Percentiles rank a stretch among this genome's conserved stretches.
Conservation (phyloP, 2,329 filamentous ascomycete species). For the Sordariomycetes sp. region DNA sequence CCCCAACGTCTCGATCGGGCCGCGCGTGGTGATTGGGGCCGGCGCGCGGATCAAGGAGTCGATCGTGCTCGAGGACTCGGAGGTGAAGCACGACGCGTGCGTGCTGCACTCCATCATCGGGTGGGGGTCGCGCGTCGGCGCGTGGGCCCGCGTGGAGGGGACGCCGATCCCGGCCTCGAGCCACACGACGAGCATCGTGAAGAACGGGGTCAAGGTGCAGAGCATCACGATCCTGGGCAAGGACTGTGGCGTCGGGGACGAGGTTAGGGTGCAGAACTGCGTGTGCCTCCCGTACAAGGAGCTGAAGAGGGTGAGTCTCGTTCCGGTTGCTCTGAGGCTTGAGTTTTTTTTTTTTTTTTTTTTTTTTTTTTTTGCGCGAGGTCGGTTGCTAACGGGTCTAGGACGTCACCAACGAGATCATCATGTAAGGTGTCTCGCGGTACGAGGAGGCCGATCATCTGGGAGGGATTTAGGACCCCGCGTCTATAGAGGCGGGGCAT, state of each 20-base stretch:
- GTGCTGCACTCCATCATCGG: constrained; percentile 93
- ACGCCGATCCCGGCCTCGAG: constrained; percentile 77
- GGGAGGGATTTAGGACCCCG: neutral
- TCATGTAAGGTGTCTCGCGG: constrained; percentile 53
- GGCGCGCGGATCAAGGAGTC: constrained; percentile 91
- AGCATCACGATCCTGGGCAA: constrained; percentile 96
- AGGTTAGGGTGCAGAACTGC: constrained; percentile 94
- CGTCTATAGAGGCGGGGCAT: neutral
- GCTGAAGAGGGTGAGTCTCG: constrained; percentile 53
- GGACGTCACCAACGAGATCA: constrained; percentile 79
- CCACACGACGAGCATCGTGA: constrained; percentile 88
- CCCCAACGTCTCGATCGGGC: constrained; percentile 90
- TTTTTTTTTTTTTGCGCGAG: constrained; percentile 34
- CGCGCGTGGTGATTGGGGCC: constrained; percentile 71
- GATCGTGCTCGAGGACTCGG: constrained; percentile 86
- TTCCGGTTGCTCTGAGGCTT: neutral
- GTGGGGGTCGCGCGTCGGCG: constrained; percentile 89
- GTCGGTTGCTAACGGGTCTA: constrained; percentile 12
- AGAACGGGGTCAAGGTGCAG: constrained; percentile 97
- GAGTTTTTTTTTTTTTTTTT: too few relatives aligned
- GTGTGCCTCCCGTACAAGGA: constrained; percentile 97
- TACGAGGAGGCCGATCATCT: neutral
- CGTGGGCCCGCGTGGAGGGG: constrained; percentile 97
- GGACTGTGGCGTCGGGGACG: constrained; percentile 87
- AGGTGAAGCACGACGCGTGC: constrained; percentile 95